Evolutionary conservation across 2,329 filamentous ascomycete species (phyloP), one percentile per base, ranked within the genome.

Genomic region (Microcyclosporella mali): DNA sequence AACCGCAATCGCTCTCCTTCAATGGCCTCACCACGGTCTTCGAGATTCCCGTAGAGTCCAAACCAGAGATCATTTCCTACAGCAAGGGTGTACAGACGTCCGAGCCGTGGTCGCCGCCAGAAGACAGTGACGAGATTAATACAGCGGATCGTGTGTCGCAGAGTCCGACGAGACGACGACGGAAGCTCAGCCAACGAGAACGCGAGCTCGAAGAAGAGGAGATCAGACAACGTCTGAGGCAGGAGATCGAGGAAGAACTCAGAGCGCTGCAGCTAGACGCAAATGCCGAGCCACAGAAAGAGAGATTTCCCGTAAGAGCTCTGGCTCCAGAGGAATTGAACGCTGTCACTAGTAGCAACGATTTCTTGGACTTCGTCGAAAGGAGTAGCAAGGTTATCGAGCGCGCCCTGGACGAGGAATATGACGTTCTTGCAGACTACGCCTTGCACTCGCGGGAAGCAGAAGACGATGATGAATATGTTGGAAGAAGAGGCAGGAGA

Each of bases 341-440:
- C 53, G 92, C 90, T 4, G 88, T 97, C 18, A 92, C 88, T 17
- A 85, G 85, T 41, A 95, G 90, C 1, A 82, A 90, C 21, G 92
- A 97, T 38, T 98, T 98, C 62, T 75, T 92, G 47, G 88, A 94
- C 56, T 98, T 98, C 60, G 81, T 98, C 21, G 92, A 98, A 59
- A 80, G 88, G 56, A 95, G 90, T 16, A 94, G 88, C 43, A 98
- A 97, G 67, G 89, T 98, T 37, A 90, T 98, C 56, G 92, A 98
- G 69, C 81, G 92, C 58, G 90, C 92, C 4, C 71, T 98, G 51
- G 92, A 97, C 59, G 84, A 95, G 60, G 88, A 95, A 44, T 98
- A 97, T 64, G 92, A 98, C 63, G 87, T 98, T 48, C 73, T 98
- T 47, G 88, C 88, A 45, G 89, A 98, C 67, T 98, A 98, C 66